Conservation (phyloP, 768 basidiomycete species). For the Boletus sp. region DNA sequence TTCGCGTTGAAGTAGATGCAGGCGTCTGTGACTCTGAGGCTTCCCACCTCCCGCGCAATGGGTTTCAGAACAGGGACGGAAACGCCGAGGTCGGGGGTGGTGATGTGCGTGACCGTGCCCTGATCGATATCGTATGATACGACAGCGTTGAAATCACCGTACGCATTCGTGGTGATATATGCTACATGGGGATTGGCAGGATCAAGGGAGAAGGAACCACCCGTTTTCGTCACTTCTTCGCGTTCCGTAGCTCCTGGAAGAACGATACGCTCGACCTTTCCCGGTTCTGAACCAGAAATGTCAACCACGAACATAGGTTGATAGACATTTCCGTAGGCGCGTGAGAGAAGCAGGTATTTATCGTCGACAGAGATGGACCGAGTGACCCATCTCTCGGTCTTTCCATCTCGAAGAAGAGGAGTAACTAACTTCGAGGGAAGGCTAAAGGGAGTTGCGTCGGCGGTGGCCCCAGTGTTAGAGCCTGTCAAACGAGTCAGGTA, state of each 20-base stretch:
- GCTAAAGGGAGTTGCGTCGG: slow-evolving; percentile 28
- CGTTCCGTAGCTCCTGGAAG: slow-evolving; percentile 37
- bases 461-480: slow-evolving; percentile 33
- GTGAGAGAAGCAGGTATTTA: slow-evolving; percentile 34
- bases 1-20: slow-evolving; percentile 38
- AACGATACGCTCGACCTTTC: slow-evolving; percentile 28
- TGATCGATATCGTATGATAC: slow-evolving; percentile 34
- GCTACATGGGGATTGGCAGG: slow-evolving; percentile 27
- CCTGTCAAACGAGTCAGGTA: slow-evolving; percentile 33
- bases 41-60: slow-evolving; percentile 34
- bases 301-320: slow-evolving; percentile 33
- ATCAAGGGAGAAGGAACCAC: slow-evolving; percentile 33
- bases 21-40: slow-evolving; percentile 26
- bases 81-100: slow-evolving; percentile 31
- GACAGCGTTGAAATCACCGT: slow-evolving; percentile 39
- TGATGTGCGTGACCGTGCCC: slow-evolving; percentile 35
- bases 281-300: slow-evolving; percentile 28
- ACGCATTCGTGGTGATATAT: slow-evolving; percentile 38
- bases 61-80: slow-evolving; percentile 33
- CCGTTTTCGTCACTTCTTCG: slow-evolving; percentile 24
- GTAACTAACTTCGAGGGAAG: slow-evolving; percentile 37
- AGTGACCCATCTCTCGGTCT: slow-evolving; percentile 32
- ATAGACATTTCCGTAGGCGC: slow-evolving; percentile 29
- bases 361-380: slow-evolving; percentile 39
- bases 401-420: slow-evolving; percentile 30